Base-by-base conservation (phyloP, 805 yeast genomes). In the Myxozyma monticola region DNA sequence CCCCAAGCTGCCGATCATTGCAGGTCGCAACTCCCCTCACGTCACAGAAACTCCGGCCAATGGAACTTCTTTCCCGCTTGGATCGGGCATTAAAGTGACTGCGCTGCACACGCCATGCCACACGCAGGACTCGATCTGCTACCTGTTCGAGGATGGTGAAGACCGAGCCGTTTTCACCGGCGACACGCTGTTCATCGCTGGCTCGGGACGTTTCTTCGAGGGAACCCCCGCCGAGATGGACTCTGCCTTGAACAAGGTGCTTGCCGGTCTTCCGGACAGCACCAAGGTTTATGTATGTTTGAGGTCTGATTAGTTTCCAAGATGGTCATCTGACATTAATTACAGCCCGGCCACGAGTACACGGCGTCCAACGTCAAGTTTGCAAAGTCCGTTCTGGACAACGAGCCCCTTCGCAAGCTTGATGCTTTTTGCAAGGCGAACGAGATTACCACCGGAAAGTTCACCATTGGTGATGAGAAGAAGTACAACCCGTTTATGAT, bases 91-190 rank as follows among this genome's bases (percentile, higher is more conserved):
- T 43, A 74, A 79, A 15, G 78, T 90, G 43, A 81, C 83, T 1
- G 95, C 96, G 0, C 73, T 91, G 34, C 91, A 91, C 68, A 93
- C 99, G 0, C 99, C 99, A 3, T 93, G 99, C 65, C 99, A 93
- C 68, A 93, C 99, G 0, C 93, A 85, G 68, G 99, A 93, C 69
- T 88, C 96, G 2, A 86, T 93, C 53, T 91, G 98, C 65, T 93
- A 88, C 68, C 85, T 69, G 61, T 88, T 79, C 0, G 72, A 72
- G 40, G 98, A 91, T 65, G 79, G 89, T 0, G 76, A 74, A 29
- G 80, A 88, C 59, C 75, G 74, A 56, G 89, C 85, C 2, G 89
- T 93, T 1, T 88, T 93, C 70, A 88, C 97, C 0, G 99, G 99
- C 10, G 99, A 93, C 68, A 93, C 99, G 0, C 73, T 93, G 37